Conservation (phyloP, 345 rosid species). For the Brassica juncea region DNA sequence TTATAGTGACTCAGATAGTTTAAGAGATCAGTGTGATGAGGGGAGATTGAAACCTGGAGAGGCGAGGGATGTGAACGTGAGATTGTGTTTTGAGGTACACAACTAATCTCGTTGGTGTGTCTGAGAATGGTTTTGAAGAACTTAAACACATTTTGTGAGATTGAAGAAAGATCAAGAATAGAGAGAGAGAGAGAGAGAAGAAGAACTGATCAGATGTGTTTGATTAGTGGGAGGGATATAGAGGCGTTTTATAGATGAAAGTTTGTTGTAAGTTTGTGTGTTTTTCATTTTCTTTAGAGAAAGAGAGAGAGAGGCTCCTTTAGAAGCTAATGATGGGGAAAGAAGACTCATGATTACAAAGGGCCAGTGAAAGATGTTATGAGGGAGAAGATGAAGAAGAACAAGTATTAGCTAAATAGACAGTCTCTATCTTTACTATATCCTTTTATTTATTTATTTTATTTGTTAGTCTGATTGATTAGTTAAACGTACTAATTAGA, state of each 20-base stretch:
- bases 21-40: background rate
- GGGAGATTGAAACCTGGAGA: slow-evolving; percentile 20
- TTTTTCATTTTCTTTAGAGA: slow-evolving; percentile 15
- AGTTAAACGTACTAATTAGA: slow-evolving; percentile 30
- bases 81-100: slow-evolving; percentile 22
- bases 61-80: slow-evolving; percentile 10
- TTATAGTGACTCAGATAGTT: background rate
- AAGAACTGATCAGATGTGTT: background rate
- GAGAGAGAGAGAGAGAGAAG: background rate
- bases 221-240: slow-evolving; percentile 18
- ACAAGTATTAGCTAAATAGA: slow-evolving; percentile 11
- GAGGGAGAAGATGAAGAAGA: slow-evolving; percentile 41
- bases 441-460: background rate
- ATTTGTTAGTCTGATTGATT: slow-evolving; percentile 11
- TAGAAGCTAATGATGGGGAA: slow-evolving; percentile 60
- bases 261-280: slow-evolving; percentile 25
- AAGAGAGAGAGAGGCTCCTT: slow-evolving; percentile 44
- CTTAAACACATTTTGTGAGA: slow-evolving; percentile 35
- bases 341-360: slow-evolving; percentile 68
- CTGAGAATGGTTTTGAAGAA: slow-evolving; percentile 38
- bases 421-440: background rate
- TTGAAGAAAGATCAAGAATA: background rate
- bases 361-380: slow-evolving; percentile 46
- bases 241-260: slow-evolving; percentile 31
- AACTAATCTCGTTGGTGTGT: slow-evolving; percentile 32